These are phyloP conservation scores for Pseudopyrenochaeta lycopersici DNA, from an alignment of 2,329 filamentous ascomycete species.

Conservation along the genomic window DNA sequence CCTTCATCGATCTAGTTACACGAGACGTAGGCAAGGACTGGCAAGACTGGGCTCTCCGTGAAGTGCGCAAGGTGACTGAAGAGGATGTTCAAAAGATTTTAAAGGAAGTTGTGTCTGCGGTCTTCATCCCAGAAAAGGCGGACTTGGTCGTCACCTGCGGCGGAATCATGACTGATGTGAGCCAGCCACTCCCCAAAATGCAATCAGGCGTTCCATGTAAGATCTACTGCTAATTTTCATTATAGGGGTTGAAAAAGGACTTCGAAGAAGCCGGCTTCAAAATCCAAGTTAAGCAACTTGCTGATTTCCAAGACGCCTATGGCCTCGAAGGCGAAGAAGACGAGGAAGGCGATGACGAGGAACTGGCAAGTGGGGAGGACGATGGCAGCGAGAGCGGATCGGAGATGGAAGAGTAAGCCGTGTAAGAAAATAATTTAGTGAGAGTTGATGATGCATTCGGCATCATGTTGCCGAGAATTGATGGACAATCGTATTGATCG, in stretches of 20 bases:
- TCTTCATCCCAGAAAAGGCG: slow-evolving; percentile 81
- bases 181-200: too few relatives aligned
- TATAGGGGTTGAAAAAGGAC: slow-evolving; percentile 75
- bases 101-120: slow-evolving; percentile 76
- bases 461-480: too few relatives aligned
- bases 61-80: slow-evolving; percentile 77
- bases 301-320: slow-evolving; percentile 89
- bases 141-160: slow-evolving; percentile 92
- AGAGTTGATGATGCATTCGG: too few relatives aligned
- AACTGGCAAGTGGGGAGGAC: slow-evolving; percentile 59
- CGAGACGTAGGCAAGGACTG: slow-evolving; percentile 79
- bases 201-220: too few relatives aligned
- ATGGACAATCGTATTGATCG: too few relatives aligned
- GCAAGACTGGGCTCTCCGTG: slow-evolving; percentile 77
- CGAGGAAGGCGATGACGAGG: slow-evolving; percentile 68
- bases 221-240: not conserved
- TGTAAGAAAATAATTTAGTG: not conserved
- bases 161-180: slow-evolving; percentile 82
- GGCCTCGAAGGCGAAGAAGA: slow-evolving; percentile 73
- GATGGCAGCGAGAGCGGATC: slow-evolving; percentile 36
- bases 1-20: slow-evolving; percentile 84
- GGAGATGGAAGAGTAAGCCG: slow-evolving; percentile 35
- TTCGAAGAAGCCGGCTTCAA: slow-evolving; percentile 82
- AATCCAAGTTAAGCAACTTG: slow-evolving; percentile 75
- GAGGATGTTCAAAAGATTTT: slow-evolving; percentile 81